Conservation (phyloP, 345 rosid species). For the Citrus inodora region DNA sequence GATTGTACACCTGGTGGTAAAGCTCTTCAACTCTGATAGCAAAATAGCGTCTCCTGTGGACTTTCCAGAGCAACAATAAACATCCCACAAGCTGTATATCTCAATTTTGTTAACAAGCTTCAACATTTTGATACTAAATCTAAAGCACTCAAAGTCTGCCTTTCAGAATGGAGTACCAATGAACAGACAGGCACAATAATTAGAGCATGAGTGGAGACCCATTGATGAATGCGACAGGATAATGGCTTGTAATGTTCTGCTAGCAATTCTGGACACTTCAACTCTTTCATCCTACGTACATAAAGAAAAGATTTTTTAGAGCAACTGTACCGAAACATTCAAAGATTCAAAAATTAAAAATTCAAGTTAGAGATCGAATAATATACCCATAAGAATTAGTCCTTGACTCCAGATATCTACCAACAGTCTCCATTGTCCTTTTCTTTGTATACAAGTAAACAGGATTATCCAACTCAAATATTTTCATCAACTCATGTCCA, state of each 20-base stretch:
- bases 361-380: constrained; percentile 1
- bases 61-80: constrained; percentile 39
- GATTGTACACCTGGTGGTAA: constrained; percentile 56
- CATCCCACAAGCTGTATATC: constrained; percentile 64
- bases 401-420: constrained; percentile 46
- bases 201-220: constrained; percentile 49
- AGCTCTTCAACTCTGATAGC: constrained; percentile 64
- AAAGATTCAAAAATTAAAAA: background rate
- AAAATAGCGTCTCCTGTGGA: constrained; percentile 36
- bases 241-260: constrained; percentile 62
- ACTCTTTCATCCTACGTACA: constrained; percentile 49
- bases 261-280: constrained; percentile 69
- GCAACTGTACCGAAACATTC: background rate
- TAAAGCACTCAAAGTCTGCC: constrained; percentile 31
- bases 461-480: constrained; percentile 36
- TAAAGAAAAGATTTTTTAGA: background rate
- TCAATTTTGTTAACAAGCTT: constrained; percentile 52
- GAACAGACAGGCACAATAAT: constrained; percentile 37
- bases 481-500: constrained; percentile 31
- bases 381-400: constrained; percentile 56
- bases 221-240: constrained; percentile 53
- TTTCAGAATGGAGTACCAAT: constrained; percentile 47
- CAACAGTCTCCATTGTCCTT: constrained; percentile 46
- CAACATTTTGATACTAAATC: constrained; percentile 36
- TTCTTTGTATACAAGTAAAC: constrained; percentile 39